Conservation (phyloP, 208 protist species). For the Crithidia mellificae region DNA sequence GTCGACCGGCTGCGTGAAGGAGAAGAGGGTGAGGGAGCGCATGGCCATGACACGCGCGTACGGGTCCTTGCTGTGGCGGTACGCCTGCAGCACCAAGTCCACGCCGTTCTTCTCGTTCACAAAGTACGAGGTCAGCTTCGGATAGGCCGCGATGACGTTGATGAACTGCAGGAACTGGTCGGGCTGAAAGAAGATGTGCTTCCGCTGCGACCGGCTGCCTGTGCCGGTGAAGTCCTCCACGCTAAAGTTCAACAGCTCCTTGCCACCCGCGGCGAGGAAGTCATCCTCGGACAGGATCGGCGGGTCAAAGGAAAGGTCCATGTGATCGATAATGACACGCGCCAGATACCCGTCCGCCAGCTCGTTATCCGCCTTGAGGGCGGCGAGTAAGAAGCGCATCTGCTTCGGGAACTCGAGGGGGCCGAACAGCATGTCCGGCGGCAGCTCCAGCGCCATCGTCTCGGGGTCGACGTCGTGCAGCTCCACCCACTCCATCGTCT, state of each 20-base stretch:
- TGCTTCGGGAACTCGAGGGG: slow-evolving; percentile 85
- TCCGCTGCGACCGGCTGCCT: slow-evolving; percentile 47
- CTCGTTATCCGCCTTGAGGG: slow-evolving; percentile 87
- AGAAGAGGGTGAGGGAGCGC: slow-evolving; percentile 77
- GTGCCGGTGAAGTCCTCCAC: slow-evolving; percentile 81
- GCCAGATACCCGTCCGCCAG: slow-evolving; percentile 88
- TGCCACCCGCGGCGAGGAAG: slow-evolving; percentile 62
- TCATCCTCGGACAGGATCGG: slow-evolving; percentile 67
- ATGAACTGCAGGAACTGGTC: slow-evolving; percentile 86
- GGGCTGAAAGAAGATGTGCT: slow-evolving; percentile 87
- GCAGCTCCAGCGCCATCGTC: slow-evolving; percentile 87
- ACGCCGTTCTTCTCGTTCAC: slow-evolving; percentile 75
- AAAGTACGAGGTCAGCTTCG: slow-evolving; percentile 72
- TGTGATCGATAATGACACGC: slow-evolving; percentile 83
- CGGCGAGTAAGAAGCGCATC: slow-evolving; percentile 88
- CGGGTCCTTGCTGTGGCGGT: slow-evolving; percentile 67
- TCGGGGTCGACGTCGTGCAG: slow-evolving; percentile 88
- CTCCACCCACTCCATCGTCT: slow-evolving; percentile 90
- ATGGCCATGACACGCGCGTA: slow-evolving; percentile 78
- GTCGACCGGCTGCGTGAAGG: slow-evolving; percentile 81
- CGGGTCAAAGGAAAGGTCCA: slow-evolving; percentile 87
- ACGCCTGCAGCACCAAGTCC: slow-evolving; percentile 70
- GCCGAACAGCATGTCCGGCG: slow-evolving; percentile 87
- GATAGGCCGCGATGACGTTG: slow-evolving; percentile 77
- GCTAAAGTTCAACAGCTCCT: slow-evolving; percentile 78